Evolutionary conservation across 345 rosid species (phyloP).

Genomic region (Excoecaria agallocha): DNA sequence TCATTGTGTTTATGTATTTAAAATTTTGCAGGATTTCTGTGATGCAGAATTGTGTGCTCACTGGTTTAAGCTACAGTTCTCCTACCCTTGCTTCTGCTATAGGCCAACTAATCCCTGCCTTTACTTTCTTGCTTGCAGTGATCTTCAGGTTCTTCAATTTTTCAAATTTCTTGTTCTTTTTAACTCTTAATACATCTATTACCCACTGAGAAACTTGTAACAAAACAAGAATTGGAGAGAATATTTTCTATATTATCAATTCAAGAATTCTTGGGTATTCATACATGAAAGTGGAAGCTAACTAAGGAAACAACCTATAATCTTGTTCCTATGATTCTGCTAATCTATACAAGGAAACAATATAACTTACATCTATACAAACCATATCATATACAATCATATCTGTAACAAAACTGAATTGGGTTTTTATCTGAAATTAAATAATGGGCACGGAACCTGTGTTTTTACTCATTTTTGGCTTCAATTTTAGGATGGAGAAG

Average conservation of each 20-base stretch:
- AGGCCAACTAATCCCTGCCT: constrained; percentile 46
- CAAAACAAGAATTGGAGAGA: too few relatives aligned
- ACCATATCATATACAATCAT: too few relatives aligned
- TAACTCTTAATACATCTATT: not conserved
- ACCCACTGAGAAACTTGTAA: not conserved
- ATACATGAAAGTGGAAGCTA: too few relatives aligned
- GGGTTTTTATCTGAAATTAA: constrained; percentile 1
- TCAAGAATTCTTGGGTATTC: too few relatives aligned
- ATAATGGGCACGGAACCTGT: not conserved
- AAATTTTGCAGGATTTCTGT: constrained; percentile 38
- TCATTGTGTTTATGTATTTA: not conserved
- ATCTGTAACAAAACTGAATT: not conserved
- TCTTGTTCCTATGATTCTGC: too few relatives aligned
- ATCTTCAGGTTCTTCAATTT: constrained; percentile 46
- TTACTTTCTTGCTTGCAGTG: constrained; percentile 59
- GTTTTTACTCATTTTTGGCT: not conserved
- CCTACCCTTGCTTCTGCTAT: constrained; percentile 57
- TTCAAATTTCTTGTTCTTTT: not conserved
- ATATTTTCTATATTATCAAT: too few relatives aligned
- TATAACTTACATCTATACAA: too few relatives aligned
- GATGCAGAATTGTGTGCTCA: constrained; percentile 47
- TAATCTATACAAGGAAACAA: too few relatives aligned
- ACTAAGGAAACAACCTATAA: too few relatives aligned
- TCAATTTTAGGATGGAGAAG: constrained; percentile 48
- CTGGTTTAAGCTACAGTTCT: constrained; percentile 52